Percentiles rank a stretch among this genome's conserved stretches.
Conservation (phyloP, 2,329 filamentous ascomycete species). For the Byssochlamys sp. region DNA sequence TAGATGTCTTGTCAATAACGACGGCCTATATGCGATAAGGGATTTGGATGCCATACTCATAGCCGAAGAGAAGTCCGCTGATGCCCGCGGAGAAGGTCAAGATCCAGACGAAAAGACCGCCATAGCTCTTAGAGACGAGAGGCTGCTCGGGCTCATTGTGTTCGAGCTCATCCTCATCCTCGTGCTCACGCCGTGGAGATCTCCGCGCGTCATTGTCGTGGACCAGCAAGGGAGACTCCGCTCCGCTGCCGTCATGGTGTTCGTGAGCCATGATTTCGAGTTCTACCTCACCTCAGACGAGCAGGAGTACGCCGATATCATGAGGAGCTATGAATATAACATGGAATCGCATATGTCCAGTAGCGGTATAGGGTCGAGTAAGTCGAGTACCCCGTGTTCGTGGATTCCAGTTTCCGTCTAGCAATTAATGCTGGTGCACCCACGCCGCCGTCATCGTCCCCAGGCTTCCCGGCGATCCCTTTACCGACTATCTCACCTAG, state of each 20-base stretch:
- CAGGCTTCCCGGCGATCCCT: background rate
- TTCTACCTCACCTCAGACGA: conserved; percentile 3
- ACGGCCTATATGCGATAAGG: background rate
- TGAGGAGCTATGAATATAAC: background rate
- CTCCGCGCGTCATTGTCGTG: conserved; percentile 5
- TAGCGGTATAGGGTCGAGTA: background rate
- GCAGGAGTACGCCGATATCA: background rate
- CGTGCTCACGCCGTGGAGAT: background rate
- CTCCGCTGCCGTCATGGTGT: conserved; percentile 12
- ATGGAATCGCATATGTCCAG: background rate
- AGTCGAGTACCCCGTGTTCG: background rate
- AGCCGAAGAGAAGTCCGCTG: conserved; percentile 52
- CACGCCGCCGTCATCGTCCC: background rate
- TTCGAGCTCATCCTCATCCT: conserved; percentile 7
- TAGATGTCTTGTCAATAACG: conserved; percentile 14
- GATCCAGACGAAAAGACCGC: conserved; percentile 43
- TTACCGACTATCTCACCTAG: background rate
- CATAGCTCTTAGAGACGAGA: conserved; percentile 13
- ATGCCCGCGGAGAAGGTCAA: conserved; percentile 50
- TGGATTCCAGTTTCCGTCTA: background rate
- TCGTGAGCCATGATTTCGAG: conserved; percentile 16
- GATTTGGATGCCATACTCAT: conserved; percentile 38
- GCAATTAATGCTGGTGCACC: background rate
- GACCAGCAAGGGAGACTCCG: conserved; percentile 24
- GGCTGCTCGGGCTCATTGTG: conserved; percentile 5